Evolutionary conservation across 2,329 filamentous ascomycete species (phyloP), one percentile per base, ranked within the genome.

Genomic region (Diaporthe citri): DNA sequence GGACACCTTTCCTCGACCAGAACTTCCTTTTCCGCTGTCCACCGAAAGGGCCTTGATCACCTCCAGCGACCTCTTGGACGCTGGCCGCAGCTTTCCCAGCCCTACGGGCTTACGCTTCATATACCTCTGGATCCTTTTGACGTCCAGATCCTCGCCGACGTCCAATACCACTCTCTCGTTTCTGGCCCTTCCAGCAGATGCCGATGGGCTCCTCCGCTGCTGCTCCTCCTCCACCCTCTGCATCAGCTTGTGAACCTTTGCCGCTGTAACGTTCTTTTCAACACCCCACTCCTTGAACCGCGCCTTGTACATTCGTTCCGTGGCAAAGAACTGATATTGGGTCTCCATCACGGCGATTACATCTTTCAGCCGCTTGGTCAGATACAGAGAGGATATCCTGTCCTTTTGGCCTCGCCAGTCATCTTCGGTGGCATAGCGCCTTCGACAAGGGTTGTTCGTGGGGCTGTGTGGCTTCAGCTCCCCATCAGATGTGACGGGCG

Each of bases 291-390:
- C 80, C 75, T 79, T 81, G 74, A 83, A 81, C 20, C 82, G 79
- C 1, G 80, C 81, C 69, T 82, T 81, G 78, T 82, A 83, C 82
- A 83, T 83, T 10, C 81, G 80, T 31, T 79, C 76, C 74, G 80
- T 82, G 7, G 81, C 81, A 22, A 75, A 73, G 64, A 82, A 81
- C 39, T 62, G 39, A 57, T 80, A 69, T 9, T 80, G 73, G 7
- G 69, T 17, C 3, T 77, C 77, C 81, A 83, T 83, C 41, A 79
- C 75, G 10, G 76, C 59, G 75, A 80, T 80, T 2, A 82, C 80
- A 41, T 82, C 78, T 46, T 77, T 76, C 12, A 83, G 78, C n/a
- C 78, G 77, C 71, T 77, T 76, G 12, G 76, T 78, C 31, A 78
- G 76, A 72, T 83, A 83, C 36, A 83, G 74, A 25, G 77, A 75